These are phyloP conservation scores for Stemphylium lycopersici DNA, from an alignment of 2,329 filamentous ascomycete genomes.

Conservation along the genomic window DNA sequence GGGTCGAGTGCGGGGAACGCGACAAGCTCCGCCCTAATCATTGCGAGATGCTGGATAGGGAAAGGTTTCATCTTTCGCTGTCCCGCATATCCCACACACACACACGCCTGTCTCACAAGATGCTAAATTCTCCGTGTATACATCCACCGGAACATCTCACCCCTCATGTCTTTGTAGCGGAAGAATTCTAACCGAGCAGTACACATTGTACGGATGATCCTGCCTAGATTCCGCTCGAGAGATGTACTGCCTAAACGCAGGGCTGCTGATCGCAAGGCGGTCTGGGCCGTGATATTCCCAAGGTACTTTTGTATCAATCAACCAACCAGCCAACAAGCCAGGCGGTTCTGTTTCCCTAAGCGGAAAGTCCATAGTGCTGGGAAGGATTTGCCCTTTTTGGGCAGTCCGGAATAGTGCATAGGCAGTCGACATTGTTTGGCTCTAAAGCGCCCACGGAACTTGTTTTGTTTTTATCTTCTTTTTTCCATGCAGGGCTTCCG, in stretches of 20 bases:
- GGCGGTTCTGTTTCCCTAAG: conserved; percentile 5
- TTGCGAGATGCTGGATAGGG: too few relatives aligned
- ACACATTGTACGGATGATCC: not conserved
- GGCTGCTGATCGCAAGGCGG: conserved; percentile 7
- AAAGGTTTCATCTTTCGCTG: too few relatives aligned
- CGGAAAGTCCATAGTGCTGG: conserved; percentile 1
- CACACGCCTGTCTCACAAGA: not conserved
- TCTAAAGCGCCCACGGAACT: not conserved
- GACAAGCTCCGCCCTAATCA: too few relatives aligned
- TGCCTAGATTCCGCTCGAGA: not conserved
- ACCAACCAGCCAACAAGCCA: not conserved
- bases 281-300: conserved; percentile 3
- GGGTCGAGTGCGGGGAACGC: too few relatives aligned
- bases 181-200: not conserved
- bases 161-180: not conserved
- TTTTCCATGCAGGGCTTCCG: not conserved
- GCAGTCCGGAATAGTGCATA: not conserved
- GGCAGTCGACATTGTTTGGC: not conserved
- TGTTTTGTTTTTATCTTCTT: not conserved
- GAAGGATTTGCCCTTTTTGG: not conserved
- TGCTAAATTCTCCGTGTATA: conserved; percentile 7
- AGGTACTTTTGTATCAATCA: not conserved
- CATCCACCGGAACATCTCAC: conserved; percentile 5
- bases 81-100: too few relatives aligned
- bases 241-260: not conserved